These are phyloP conservation scores for Elongisporangium prolatum DNA, from an alignment of 352 stramenopile genomes.

Conservation along the genomic window DNA sequence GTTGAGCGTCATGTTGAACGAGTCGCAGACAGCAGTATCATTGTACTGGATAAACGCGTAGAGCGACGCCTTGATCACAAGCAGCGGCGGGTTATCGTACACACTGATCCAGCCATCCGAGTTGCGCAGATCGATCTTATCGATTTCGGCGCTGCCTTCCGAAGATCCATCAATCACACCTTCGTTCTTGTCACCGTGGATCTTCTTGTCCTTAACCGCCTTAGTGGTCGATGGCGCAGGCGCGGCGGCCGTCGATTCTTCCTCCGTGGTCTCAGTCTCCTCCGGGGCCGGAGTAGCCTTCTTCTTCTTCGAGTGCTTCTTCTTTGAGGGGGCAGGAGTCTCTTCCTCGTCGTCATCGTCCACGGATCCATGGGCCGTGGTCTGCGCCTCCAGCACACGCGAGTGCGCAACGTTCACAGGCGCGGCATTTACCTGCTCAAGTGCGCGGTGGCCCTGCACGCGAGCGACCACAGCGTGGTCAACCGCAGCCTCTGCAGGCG, in stretches of 20 bases:
- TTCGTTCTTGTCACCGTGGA: constrained; percentile 66
- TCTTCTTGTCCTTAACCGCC: constrained; percentile 61
- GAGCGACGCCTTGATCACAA: constrained; percentile 81
- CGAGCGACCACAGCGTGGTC: constrained; percentile 9
- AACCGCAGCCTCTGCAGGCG: constrained; percentile 15
- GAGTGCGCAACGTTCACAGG: constrained; percentile 19
- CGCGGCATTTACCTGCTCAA: constrained; percentile 9
- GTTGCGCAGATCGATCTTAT: constrained; percentile 80
- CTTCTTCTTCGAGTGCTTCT: constrained; percentile 29
- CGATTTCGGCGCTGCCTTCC: constrained; percentile 74
- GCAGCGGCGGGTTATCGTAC: constrained; percentile 73
- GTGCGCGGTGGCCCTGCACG: constrained; percentile 1
- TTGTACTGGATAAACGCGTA: constrained; percentile 88
- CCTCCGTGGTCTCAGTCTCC: constrained; percentile 7
- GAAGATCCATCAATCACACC: constrained; percentile 76
- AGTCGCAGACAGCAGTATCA: constrained; percentile 71
- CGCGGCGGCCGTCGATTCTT: not conserved
- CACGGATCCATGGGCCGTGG: constrained; percentile 13
- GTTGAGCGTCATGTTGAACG: constrained; percentile 86
- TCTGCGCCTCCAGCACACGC: constrained; percentile 20
- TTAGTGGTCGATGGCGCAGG: constrained; percentile 5
- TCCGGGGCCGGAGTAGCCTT: constrained; percentile 4
- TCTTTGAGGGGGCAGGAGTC: constrained; percentile 7
- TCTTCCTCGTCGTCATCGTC: constrained; percentile 10
- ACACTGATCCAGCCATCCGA: constrained; percentile 71